These are phyloP conservation scores for Lycium ferocissimum DNA, from an alignment of 257 asterid species.

Conservation along the genomic window DNA sequence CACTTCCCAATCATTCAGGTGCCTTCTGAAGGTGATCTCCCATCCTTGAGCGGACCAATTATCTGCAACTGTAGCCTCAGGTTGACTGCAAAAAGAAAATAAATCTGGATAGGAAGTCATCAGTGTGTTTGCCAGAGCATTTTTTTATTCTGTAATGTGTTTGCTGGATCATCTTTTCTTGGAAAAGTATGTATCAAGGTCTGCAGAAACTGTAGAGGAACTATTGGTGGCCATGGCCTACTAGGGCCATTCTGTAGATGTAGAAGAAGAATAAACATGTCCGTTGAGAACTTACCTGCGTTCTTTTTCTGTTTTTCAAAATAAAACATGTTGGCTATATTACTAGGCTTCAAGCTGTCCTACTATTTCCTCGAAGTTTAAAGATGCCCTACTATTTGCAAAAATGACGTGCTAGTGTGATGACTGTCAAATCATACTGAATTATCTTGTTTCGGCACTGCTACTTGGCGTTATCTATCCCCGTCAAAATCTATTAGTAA, in stretches of 20 bases:
- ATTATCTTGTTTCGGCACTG: not conserved
- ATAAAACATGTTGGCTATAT: not conserved
- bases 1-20: too few relatives aligned
- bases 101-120: not conserved
- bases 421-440: not conserved
- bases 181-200: conserved; percentile 34
- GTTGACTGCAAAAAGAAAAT: not conserved
- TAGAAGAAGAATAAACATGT: not conserved
- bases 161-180: conserved; percentile 32
- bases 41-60: not conserved
- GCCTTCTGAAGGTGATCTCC: not conserved
- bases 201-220: conserved; percentile 31
- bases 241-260: conserved; percentile 28
- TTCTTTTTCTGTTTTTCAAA: not conserved
- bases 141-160: not conserved
- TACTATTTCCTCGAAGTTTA: not conserved
- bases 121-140: not conserved
- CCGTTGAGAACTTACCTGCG: not conserved
- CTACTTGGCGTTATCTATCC: not conserved
- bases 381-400: not conserved
- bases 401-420: not conserved
- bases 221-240: conserved; percentile 23
- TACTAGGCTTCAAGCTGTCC: not conserved
- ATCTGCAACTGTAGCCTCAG: not conserved
- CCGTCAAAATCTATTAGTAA: not conserved